Percentiles rank a stretch among this genome's conserved stretches.
These are phyloP conservation scores for Westerdykella ornata DNA, from an alignment of 2,329 filamentous ascomycete genomes.

Conservation along the genomic window DNA sequence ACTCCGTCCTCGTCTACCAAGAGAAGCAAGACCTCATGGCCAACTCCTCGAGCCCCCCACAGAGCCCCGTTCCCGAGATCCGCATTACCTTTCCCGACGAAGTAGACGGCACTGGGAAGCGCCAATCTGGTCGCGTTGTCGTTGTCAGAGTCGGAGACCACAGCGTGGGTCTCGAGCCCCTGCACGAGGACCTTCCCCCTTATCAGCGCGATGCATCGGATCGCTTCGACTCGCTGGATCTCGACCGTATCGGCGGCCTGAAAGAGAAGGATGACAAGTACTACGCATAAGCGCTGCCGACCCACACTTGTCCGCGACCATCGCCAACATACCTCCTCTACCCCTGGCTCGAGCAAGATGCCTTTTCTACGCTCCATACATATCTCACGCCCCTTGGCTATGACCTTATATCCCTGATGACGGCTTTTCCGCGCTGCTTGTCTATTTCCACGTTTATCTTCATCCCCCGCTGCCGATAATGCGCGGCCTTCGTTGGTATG, in stretches of 20 bases:
- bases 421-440: conserved; percentile 20
- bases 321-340: not conserved
- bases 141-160: conserved; percentile 86
- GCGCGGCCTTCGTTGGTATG: conserved; percentile 3
- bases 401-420: conserved; percentile 32
- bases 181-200: conserved; percentile 72
- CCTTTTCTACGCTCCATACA: not conserved
- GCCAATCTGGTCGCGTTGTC: conserved; percentile 79
- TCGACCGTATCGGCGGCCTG: conserved; percentile 87
- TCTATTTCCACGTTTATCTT: conserved; percentile 20
- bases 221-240: conserved; percentile 87
- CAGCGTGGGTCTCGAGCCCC: conserved; percentile 81
- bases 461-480: conserved; percentile 11
- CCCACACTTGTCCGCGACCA: not conserved
- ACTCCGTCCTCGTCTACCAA: conserved; percentile 68
- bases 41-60: conserved; percentile 66
- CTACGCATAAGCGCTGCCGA: conserved; percentile 20
- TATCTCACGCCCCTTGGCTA: conserved; percentile 33
- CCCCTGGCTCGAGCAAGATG: not conserved
- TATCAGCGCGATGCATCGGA: conserved; percentile 76
- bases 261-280: conserved; percentile 73
- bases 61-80: conserved; percentile 83
- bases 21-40: conserved; percentile 73
- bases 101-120: conserved; percentile 73
- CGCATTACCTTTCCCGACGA: conserved; percentile 97